A percentile compares a stretch with the other conserved stretches of the same genome.
phyloP scores from a whole-genome alignment of 305 asterid genomes.

The Fraxinus ornus region DNA sequence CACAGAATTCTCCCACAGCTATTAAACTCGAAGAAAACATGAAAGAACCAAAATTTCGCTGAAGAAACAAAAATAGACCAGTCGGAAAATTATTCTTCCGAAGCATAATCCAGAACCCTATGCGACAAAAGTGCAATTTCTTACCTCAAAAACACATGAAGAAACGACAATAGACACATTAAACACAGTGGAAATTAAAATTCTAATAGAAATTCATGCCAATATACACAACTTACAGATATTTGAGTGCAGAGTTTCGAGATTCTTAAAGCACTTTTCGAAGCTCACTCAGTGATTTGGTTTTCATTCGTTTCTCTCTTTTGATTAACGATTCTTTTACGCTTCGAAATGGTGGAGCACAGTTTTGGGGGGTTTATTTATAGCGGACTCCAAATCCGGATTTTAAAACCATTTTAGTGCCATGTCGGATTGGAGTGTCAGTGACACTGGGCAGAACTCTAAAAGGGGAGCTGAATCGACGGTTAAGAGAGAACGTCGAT shows the following conservation, averaged over 20 bases:
- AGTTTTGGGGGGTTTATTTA: background rate
- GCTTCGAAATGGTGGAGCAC: background rate
- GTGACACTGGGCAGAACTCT: constrained; percentile 1
- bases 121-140: background rate
- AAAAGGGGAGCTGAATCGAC: background rate
- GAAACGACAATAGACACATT: background rate
- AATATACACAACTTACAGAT: background rate
- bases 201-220: background rate
- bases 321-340: background rate
- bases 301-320: background rate
- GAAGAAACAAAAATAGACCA: background rate
- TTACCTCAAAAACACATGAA: background rate
- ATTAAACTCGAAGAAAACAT: background rate
- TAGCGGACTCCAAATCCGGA: constrained; percentile 9
- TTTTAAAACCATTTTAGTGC: background rate
- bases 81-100: background rate
- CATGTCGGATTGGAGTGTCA: background rate
- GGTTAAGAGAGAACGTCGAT: background rate
- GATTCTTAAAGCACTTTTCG: background rate
- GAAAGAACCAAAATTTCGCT: background rate
- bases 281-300: background rate
- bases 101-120: constrained; percentile 6
- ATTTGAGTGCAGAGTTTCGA: background rate
- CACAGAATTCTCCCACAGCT: background rate
- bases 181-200: background rate